Evolutionary conservation across 2,329 filamentous ascomycete genomes (phyloP).

Genomic region (Madurella mycetomatis): DNA sequence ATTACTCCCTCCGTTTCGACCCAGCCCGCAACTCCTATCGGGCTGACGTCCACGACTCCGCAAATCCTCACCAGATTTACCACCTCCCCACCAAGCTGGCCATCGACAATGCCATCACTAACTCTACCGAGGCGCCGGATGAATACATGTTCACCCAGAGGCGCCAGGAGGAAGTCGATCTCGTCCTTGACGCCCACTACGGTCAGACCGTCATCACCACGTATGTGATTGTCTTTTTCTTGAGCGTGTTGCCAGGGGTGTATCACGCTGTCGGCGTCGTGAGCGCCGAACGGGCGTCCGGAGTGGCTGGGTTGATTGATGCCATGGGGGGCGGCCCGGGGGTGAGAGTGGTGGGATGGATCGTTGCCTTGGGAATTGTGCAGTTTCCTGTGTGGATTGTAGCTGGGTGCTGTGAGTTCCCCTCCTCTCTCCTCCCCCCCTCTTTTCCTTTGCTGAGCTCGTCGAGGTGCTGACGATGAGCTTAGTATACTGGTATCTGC

Average conservation of each 20-base stretch:
- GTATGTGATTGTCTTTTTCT: conserved; percentile 26
- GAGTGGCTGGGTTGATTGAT: conserved; percentile 32
- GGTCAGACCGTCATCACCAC: conserved; percentile 30
- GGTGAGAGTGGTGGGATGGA: conserved; percentile 27
- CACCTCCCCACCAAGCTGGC: conserved; percentile 33
- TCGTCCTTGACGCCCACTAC: not conserved
- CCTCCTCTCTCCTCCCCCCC: not conserved
- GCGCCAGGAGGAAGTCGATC: conserved; percentile 14
- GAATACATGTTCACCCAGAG: conserved; percentile 21
- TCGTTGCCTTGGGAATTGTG: conserved; percentile 26
- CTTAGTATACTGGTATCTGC: conserved; percentile 29
- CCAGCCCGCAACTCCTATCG: conserved; percentile 30
- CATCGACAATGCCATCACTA: conserved; percentile 31
- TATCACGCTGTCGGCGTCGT: conserved; percentile 22
- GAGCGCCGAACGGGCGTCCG: conserved; percentile 30
- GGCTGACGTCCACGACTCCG: conserved; percentile 45
- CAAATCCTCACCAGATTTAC: conserved; percentile 23
- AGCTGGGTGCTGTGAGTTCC: conserved; percentile 28
- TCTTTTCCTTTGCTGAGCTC: not conserved
- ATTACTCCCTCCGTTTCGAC: conserved; percentile 29
- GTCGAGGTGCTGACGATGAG: not conserved
- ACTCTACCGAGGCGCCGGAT: conserved; percentile 21
- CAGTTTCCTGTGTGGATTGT: conserved; percentile 39
- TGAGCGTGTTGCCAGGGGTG: conserved; percentile 17
- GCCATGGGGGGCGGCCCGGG: conserved; percentile 42